Evolutionary conservation across 129 eudicot species (phyloP), one percentile per base, ranked within the genome.

Genomic region (Arctium minus): DNA sequence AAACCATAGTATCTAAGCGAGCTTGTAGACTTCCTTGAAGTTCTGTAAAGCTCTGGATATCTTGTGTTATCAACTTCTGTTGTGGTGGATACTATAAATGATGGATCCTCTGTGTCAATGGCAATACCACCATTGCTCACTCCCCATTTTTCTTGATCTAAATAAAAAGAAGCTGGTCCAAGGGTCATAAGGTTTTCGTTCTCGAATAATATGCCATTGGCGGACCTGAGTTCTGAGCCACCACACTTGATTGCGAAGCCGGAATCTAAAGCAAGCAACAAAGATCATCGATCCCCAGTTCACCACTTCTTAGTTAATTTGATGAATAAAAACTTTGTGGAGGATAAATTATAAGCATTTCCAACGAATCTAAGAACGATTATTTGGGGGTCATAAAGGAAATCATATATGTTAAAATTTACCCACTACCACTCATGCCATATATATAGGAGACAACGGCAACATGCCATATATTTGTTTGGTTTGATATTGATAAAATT

Each of bases 1-100:
- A 89, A 88, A 29, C 92, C 92, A 42, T 89, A 89, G 76, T 89
- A 89, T 81, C 93, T 86, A 44, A 89, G 89, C 0, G 93, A 89
- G 1, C 91, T 90, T 4, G 91, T 86, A 36, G 93, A 89, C 40
- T 77, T 79, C 56, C 93, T 82, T 30, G 91, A 80, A 32, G 91
- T 89, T 72, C 69, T 81, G 76, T 80, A 89, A 53, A 89, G 89
- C 72, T 82, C 86, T 15, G 93, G 84, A 77, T 80, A 82, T 40
- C 74, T 70, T 40, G 89, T 79, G 75, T 88, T 89, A 0, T 81
- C 73, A 17, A 89, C 82, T 50, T 32, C 67, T 5, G 17, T 56
- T 42, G 84, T 73, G 30, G 90, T 82, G 71, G 85, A 37, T 11
- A 70, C 75, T 74, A 84, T 87, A 40, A 81, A 89, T 32, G 87